Conservation (phyloP, 139 green algal genomes). For the Volvox africanus region DNA sequence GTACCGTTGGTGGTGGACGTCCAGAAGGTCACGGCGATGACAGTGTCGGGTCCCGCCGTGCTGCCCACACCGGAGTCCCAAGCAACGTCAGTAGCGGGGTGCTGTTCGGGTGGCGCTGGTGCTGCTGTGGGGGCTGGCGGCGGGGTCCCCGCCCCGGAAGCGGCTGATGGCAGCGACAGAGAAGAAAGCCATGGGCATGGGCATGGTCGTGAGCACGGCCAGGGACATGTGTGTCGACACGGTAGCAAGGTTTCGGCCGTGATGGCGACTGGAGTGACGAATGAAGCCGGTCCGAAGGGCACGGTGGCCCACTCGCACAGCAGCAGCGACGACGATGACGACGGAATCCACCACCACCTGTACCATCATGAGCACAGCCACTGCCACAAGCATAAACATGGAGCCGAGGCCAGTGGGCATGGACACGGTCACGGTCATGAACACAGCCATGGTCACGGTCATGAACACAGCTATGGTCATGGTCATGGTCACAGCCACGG, state of each 20-base stretch:
- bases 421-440: constrained; percentile 11
- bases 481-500: background rate
- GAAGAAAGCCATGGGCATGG: background rate
- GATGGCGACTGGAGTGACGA: no score
- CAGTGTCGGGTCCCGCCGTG: background rate
- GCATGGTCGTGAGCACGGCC: background rate
- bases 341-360: background rate
- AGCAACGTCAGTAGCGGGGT: background rate
- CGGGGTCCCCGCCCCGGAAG: background rate
- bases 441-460: constrained; percentile 13
- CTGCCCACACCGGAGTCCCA: background rate
- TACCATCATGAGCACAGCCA: background rate
- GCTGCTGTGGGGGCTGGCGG: background rate
- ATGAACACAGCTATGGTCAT: constrained; percentile 19
- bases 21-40: no score
- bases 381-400: constrained; percentile 51
- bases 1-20: background rate
- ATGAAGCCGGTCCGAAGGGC: no score
- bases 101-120: background rate
- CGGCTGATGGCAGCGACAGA: background rate
- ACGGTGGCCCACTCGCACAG: background rate
- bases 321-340: background rate
- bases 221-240: no score
- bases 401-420: background rate
- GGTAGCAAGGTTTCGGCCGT: no score